Conservation (phyloP, 2,329 filamentous ascomycete species). For the Alternaria rosae region DNA sequence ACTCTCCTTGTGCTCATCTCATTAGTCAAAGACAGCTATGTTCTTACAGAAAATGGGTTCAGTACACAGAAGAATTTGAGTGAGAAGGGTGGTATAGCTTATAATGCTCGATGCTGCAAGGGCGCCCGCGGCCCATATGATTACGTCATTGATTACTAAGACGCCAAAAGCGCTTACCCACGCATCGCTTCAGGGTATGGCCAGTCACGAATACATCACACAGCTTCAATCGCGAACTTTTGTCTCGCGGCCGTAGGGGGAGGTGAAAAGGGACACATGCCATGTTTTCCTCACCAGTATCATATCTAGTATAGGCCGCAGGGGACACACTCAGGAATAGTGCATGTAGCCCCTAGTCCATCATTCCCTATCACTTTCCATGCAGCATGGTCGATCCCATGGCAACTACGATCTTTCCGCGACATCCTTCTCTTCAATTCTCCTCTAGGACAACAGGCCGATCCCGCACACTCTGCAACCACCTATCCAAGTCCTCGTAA, state of each 20-base stretch:
- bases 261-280: neutral
- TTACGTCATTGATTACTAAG: neutral
- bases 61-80: accelerated
- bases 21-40: no score
- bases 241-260: accelerated
- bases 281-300: accelerated
- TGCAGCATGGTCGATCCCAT: neutral
- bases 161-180: neutral
- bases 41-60: neutral
- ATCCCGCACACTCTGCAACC: neutral
- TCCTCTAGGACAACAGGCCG: neutral
- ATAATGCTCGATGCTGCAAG: no score
- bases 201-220: neutral
- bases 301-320: accelerated
- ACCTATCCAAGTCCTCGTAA: neutral
- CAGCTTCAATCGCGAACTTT: neutral
- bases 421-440: neutral
- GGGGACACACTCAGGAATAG: neutral
- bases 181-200: neutral
- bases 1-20: no score
- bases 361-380: neutral
- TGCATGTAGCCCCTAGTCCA: neutral
- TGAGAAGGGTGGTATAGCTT: neutral
- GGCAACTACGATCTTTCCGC: neutral
- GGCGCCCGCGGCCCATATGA: no score